Percentiles rank a stretch among this genome's conserved stretches.
Conservation (phyloP, 2,329 filamentous ascomycete genomes). For the Cercospora sp. region DNA sequence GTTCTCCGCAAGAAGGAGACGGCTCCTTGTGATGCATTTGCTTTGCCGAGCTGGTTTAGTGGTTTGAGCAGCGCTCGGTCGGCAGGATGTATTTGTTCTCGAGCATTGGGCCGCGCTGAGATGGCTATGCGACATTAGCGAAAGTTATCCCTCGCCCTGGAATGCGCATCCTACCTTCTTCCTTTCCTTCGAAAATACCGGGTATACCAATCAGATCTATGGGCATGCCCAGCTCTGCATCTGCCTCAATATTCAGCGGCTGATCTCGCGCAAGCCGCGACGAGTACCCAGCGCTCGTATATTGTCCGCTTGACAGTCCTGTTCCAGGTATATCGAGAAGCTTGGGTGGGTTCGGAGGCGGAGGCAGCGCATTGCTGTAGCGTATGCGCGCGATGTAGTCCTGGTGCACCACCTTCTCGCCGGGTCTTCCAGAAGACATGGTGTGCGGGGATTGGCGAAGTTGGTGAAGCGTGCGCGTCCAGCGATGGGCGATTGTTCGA, state of each 20-base stretch:
- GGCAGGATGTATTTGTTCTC: slow-evolving; percentile 71
- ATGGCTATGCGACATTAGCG: slow-evolving; percentile 29
- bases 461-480: neutral
- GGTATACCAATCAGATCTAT: slow-evolving; percentile 93
- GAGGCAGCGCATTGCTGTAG: slow-evolving; percentile 93
- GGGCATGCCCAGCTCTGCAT: slow-evolving; percentile 97
- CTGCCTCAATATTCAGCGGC: slow-evolving; percentile 91
- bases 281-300: slow-evolving; percentile 86
- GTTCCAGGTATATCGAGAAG: slow-evolving; percentile 95
- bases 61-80: slow-evolving; percentile 83
- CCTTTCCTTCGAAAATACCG: slow-evolving; percentile 90
- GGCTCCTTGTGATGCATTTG: slow-evolving; percentile 70
- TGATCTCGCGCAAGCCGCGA: slow-evolving; percentile 87
- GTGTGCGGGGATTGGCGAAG: neutral
- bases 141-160: neutral
- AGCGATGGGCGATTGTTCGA: neutral
- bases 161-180: slow-evolving; percentile 67
- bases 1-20: slow-evolving; percentile 94
- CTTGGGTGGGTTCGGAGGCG: slow-evolving; percentile 91
- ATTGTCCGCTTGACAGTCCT: slow-evolving; percentile 80
- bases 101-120: slow-evolving; percentile 68
- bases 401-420: slow-evolving; percentile 64
- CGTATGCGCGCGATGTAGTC: slow-evolving; percentile 96
- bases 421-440: slow-evolving; percentile 34
- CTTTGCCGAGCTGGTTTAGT: slow-evolving; percentile 80